These are phyloP conservation scores for Amaranthus hypochondriacus DNA, from an alignment of 148 eudicot genomes.

Conservation along the genomic window DNA sequence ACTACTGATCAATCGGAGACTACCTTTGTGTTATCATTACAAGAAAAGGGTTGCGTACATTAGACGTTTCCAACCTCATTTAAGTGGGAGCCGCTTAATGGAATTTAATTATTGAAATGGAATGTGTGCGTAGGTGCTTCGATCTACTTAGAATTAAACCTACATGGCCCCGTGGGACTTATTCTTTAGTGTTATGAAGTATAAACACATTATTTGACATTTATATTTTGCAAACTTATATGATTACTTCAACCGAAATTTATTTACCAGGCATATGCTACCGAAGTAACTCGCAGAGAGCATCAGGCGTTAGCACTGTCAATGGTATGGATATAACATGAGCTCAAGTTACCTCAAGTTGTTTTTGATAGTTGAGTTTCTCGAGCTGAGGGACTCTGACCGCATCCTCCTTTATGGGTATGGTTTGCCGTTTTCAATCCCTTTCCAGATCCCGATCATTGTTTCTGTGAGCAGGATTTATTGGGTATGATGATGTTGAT, in stretches of 20 bases:
- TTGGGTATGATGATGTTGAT: too few species aligned
- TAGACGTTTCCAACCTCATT: too few species aligned
- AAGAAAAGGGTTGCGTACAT: too few species aligned
- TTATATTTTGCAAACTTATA: neutral
- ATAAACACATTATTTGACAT: neutral
- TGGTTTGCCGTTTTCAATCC: too few species aligned
- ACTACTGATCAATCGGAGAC: too few species aligned
- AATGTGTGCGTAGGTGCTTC: neutral
- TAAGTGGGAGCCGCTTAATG: too few species aligned
- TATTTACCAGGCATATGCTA: conserved; percentile 37
- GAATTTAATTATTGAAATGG: too few species aligned
- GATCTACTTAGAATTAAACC: neutral
- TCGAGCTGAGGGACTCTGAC: too few species aligned
- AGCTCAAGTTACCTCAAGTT: neutral
- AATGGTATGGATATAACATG: conserved; percentile 9
- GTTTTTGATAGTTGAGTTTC: neutral
- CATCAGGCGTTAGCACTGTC: conserved; percentile 11
- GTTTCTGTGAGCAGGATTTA: too few species aligned
- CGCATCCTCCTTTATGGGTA: too few species aligned
- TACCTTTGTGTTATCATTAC: too few species aligned
- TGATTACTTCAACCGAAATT: neutral
- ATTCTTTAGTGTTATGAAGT: neutral
- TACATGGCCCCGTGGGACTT: neutral
- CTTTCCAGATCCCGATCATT: too few species aligned
- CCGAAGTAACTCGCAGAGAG: conserved; percentile 10